Percentiles rank a stretch among this genome's conserved stretches.
Conservation (phyloP, 495 filamentous ascomycete species). For the Xylaria flabelliformis region DNA sequence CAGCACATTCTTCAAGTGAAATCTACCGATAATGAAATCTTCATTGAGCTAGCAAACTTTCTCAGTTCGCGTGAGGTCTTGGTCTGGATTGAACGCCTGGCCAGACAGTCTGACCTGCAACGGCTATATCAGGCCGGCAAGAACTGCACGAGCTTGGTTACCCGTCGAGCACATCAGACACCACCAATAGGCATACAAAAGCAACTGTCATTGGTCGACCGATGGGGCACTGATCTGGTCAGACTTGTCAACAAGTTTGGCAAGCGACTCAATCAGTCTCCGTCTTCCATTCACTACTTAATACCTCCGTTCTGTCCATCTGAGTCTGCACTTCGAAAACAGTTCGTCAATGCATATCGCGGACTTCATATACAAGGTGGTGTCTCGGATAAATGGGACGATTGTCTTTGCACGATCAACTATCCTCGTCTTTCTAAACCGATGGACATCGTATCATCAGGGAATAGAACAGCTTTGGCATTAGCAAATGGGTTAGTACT, state of each 20-base stretch:
- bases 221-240: slow-evolving; percentile 28
- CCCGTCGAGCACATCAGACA: slow-evolving; percentile 11
- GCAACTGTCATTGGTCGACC: background rate
- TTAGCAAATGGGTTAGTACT: slow-evolving; percentile 9
- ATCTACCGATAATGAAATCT: slow-evolving; percentile 16
- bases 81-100: slow-evolving; percentile 26
- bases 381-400: slow-evolving; percentile 34
- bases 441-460: slow-evolving; percentile 8
- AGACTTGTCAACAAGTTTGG: slow-evolving; percentile 25
- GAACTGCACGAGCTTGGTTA: slow-evolving; percentile 10
- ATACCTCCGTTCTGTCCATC: slow-evolving; percentile 42
- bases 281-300: slow-evolving; percentile 37
- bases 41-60: slow-evolving; percentile 23
- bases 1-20: slow-evolving; percentile 22
- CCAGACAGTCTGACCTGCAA: slow-evolving; percentile 20
- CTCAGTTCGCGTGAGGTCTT: slow-evolving; percentile 19
- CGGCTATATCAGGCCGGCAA: slow-evolving; percentile 28
- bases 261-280: slow-evolving; percentile 25
- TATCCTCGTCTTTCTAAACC: slow-evolving; percentile 30
- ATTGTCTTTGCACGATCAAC: slow-evolving; percentile 37
- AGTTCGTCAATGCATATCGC: slow-evolving; percentile 29
- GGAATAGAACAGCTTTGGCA: slow-evolving; percentile 2
- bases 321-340: slow-evolving; percentile 31
- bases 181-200: background rate
- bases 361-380: slow-evolving; percentile 34